phyloP scores from a whole-genome alignment of 495 filamentous ascomycete species.

The Astrothelium subdiscretum region DNA sequence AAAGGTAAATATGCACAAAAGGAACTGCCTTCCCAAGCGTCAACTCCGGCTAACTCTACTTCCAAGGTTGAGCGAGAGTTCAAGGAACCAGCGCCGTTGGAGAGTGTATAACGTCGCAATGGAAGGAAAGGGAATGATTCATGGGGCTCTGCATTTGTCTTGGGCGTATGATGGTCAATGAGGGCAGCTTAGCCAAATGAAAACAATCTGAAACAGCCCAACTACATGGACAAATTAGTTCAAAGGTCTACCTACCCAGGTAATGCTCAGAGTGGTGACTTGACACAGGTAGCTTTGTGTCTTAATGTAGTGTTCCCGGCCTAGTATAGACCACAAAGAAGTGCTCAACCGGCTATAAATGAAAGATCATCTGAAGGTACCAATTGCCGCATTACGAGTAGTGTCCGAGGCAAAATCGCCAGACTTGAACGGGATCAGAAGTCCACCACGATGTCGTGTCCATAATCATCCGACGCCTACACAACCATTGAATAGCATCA shows the following conservation, averaged over 20 bases:
- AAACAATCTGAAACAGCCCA: background rate
- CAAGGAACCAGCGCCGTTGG: conserved; percentile 81
- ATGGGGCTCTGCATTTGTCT: background rate
- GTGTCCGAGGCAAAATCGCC: too few relatives aligned
- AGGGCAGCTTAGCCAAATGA: background rate
- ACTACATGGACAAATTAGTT: background rate
- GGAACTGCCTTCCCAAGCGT: background rate
- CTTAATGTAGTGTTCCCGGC: too few relatives aligned
- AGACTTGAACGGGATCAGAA: too few relatives aligned
- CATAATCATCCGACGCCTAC: too few relatives aligned
- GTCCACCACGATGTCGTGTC: too few relatives aligned
- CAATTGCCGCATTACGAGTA: too few relatives aligned
- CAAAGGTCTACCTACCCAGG: background rate
- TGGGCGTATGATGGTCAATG: background rate
- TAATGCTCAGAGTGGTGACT: too few relatives aligned
- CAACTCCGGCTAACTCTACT: background rate
- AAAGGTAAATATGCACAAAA: conserved; percentile 42
- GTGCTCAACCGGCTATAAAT: too few relatives aligned
- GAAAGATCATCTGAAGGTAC: too few relatives aligned
- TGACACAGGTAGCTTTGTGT: too few relatives aligned
- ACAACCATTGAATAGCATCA: too few relatives aligned
- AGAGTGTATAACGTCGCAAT: conserved; percentile 60
- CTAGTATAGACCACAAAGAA: too few relatives aligned
- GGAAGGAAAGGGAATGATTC: background rate
- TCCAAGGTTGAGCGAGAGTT: conserved; percentile 80